A percentile compares a stretch with the other conserved stretches of the same genome.
These are phyloP conservation scores for Colletotrichum shisoi DNA, from an alignment of 2,329 filamentous ascomycete genomes.

Conservation along the genomic window DNA sequence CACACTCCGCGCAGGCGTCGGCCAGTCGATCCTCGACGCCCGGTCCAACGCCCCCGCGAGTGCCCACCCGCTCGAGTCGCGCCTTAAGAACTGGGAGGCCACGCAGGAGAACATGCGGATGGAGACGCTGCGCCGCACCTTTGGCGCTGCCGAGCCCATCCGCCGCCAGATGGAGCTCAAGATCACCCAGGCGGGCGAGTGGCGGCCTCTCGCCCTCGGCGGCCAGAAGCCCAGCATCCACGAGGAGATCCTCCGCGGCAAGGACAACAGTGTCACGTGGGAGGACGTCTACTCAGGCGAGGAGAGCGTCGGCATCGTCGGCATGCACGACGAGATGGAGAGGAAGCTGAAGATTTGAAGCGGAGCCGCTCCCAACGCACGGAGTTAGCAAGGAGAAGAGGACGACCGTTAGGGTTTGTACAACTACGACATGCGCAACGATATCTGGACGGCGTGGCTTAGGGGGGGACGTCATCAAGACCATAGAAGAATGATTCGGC, in stretches of 20 bases:
- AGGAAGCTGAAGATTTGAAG: constrained; percentile 80
- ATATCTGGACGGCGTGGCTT: constrained; percentile 20
- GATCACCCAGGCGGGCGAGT: constrained; percentile 81
- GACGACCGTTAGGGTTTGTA: constrained; percentile 20
- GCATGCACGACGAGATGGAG: constrained; percentile 94
- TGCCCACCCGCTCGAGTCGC: constrained; percentile 88
- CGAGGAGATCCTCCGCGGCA: constrained; percentile 85
- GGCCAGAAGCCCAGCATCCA: constrained; percentile 73
- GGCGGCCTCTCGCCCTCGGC: constrained; percentile 76
- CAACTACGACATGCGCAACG: constrained; percentile 29
- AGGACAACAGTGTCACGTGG: constrained; percentile 82
- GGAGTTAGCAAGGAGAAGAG: constrained; percentile 2
- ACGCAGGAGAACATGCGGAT: constrained; percentile 90
- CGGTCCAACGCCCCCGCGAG: constrained; percentile 52
- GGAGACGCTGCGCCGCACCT: constrained; percentile 84
- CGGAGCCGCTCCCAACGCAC: constrained; percentile 17
- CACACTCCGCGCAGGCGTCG: constrained; percentile 84
- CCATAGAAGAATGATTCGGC: constrained; percentile 16
- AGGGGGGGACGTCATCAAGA: constrained; percentile 11
- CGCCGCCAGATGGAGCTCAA: constrained; percentile 94
- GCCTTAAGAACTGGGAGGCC: constrained; percentile 86
- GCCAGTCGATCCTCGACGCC: constrained; percentile 64
- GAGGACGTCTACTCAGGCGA: constrained; percentile 91
- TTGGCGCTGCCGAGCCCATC: constrained; percentile 91
- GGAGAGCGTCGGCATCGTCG: constrained; percentile 72